phyloP scores from a whole-genome alignment of 176 grass and related monocot species.

The Aechmea fasciata region DNA sequence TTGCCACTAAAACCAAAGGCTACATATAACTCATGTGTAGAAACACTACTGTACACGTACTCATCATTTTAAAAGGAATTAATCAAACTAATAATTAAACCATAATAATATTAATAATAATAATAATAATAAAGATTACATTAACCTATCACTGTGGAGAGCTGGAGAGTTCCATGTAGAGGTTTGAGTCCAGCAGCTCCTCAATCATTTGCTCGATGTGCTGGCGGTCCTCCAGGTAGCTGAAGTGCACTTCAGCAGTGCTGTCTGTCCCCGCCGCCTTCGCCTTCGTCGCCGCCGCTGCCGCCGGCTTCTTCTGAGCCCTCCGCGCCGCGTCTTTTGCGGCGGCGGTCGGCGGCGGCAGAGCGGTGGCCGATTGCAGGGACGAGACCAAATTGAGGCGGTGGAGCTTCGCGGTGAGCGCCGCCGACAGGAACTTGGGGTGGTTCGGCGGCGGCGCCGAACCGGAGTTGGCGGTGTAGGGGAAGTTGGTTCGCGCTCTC shows the following conservation, averaged over 20 bases:
- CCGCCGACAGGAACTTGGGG: constrained; percentile 47
- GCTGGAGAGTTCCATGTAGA: constrained; percentile 89
- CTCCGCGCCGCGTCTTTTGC: background rate
- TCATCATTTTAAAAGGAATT: background rate
- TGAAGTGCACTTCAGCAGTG: constrained; percentile 24
- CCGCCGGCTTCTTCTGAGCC: background rate
- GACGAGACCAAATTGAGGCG: constrained; percentile 62
- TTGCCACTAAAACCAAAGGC: background rate
- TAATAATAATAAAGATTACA: background rate
- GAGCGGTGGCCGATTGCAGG: constrained; percentile 3
- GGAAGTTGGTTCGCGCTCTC: constrained; percentile 77
- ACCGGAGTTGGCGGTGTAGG: constrained; percentile 5
- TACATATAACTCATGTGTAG: background rate
- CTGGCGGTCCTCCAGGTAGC: constrained; percentile 70
- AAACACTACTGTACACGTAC: background rate
- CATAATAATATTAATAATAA: no score
- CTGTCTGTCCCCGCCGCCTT: background rate
- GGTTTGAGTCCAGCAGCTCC: constrained; percentile 83
- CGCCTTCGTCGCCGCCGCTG: background rate
- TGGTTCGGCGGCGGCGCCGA: constrained; percentile 3
- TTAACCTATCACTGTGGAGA: constrained; percentile 12
- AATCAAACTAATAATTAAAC: background rate
- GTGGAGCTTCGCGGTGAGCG: constrained; percentile 82
- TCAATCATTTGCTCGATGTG: constrained; percentile 98
- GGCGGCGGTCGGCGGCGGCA: background rate